Conservation (phyloP, 2,329 filamentous ascomycete species). For the Colletotrichum tabaci region DNA sequence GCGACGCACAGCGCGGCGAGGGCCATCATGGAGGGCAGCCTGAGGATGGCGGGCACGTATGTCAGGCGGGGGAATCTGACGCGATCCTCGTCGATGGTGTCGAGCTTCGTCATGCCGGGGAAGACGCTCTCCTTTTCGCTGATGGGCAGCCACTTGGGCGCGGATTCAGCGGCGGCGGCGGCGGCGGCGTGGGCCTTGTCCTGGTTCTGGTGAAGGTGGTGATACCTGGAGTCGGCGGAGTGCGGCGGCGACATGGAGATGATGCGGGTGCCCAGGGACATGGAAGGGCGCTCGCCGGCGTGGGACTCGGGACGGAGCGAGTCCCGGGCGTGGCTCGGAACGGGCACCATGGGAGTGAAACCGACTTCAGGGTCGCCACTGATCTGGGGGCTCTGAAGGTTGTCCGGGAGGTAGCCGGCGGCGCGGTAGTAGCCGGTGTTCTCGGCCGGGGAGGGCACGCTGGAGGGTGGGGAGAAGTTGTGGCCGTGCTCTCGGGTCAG, state of each 20-base stretch:
- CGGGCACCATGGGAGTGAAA: conserved; percentile 26
- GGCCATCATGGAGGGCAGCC: conserved; percentile 73
- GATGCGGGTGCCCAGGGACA: conserved; percentile 39
- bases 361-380: conserved; percentile 32
- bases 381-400: conserved; percentile 46
- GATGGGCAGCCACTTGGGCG: conserved; percentile 51
- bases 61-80: conserved; percentile 67
- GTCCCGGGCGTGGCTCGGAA: conserved; percentile 23
- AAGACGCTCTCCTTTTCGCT: conserved; percentile 47
- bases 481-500: conserved; percentile 82
- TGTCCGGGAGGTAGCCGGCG: conserved; percentile 48
- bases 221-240: conserved; percentile 29
- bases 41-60: conserved; percentile 81
- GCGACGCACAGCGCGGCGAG: conserved; percentile 74
- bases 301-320: conserved; percentile 34
- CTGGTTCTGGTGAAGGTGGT: conserved; percentile 15
- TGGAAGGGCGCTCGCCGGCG: conserved; percentile 20
- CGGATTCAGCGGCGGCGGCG: conserved; percentile 3
- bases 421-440: conserved; percentile 51
- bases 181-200: not conserved
- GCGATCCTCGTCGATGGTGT: conserved; percentile 56
- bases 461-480: conserved; percentile 61
- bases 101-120: conserved; percentile 43
- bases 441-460: conserved; percentile 51
- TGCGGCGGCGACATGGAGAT: conserved; percentile 40